These are phyloP conservation scores for Picea abies DNA, from an alignment of 83 land plant species.

Conservation along the genomic window DNA sequence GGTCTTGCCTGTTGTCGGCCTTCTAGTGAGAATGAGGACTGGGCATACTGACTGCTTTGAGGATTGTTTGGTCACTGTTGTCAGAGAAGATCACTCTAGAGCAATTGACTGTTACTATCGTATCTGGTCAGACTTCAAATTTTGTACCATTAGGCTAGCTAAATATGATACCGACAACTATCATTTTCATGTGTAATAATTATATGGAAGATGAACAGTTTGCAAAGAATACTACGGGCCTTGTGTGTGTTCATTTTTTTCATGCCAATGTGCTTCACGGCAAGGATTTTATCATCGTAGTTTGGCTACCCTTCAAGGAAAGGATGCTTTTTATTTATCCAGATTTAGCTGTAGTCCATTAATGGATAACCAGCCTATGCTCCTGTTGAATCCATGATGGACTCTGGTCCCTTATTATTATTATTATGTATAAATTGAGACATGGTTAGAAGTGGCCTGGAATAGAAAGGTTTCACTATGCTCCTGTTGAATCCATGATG, in stretches of 20 bases:
- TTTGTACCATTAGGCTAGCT: conserved; percentile 15
- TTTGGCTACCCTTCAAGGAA: background rate
- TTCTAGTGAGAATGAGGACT: background rate
- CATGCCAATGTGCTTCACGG: background rate
- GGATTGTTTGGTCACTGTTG: background rate
- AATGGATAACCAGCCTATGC: background rate
- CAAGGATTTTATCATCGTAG: background rate
- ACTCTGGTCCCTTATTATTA: background rate
- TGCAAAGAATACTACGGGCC: background rate
- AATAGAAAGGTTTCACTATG: background rate
- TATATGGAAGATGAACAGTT: conserved; percentile 5
- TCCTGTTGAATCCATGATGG: background rate
- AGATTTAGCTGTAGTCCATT: background rate
- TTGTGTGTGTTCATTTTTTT: background rate
- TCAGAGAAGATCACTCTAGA: background rate
- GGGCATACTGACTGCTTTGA: background rate
- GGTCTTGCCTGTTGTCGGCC: background rate
- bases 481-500: background rate
- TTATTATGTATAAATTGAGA: background rate
- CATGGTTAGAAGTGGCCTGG: background rate
- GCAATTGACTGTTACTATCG: background rate
- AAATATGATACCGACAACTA: background rate
- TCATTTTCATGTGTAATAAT: conserved; percentile 1
- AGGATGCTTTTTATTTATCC: background rate
- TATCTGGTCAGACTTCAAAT: conserved; percentile 6